A percentile compares a stretch with the other conserved stretches of the same genome.
Conservation (phyloP, 2,329 filamentous ascomycete species). For the Paecilomyces sp. region DNA sequence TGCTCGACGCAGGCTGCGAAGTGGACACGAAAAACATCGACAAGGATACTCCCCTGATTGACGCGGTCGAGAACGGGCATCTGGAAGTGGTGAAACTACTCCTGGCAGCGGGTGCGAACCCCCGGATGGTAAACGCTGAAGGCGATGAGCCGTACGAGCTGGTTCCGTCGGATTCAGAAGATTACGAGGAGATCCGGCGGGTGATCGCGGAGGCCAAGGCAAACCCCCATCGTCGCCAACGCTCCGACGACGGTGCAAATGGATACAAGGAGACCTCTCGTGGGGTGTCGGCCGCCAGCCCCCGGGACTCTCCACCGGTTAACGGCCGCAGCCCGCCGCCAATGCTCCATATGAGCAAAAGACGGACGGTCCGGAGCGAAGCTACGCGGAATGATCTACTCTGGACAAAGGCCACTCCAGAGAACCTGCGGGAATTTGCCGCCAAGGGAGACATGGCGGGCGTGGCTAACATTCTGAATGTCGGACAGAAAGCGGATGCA, state of each 20-base stretch:
- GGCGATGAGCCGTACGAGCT: conserved; percentile 88
- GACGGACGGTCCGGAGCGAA: conserved; percentile 43
- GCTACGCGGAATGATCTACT: conserved; percentile 43
- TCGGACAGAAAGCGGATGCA: conserved; percentile 58
- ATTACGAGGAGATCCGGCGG: conserved; percentile 70
- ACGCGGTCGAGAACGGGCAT: conserved; percentile 94
- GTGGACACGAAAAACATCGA: conserved; percentile 71
- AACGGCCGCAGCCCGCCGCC: conserved; percentile 35
- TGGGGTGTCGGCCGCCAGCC: conserved; percentile 38
- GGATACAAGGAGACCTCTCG: conserved; percentile 31
- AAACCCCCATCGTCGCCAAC: conserved; percentile 42
- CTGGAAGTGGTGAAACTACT: conserved; percentile 79
- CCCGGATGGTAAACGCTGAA: conserved; percentile 81
- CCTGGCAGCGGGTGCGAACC: conserved; percentile 81
- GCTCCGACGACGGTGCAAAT: conserved; percentile 32
- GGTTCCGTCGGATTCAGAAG: conserved; percentile 65
- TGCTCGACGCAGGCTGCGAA: conserved; percentile 78
- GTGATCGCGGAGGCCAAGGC: conserved; percentile 59
- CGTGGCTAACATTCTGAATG: conserved; percentile 43
- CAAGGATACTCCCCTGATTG: conserved; percentile 87
- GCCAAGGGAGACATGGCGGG: conserved; percentile 44
- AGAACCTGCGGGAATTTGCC: conserved; percentile 42
- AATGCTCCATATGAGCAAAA: conserved; percentile 22
- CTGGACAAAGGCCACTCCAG: conserved; percentile 44
- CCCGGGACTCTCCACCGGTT: conserved; percentile 37